Conservation (phyloP, 2,329 filamentous ascomycete species). For the Aspergillus bombycis region DNA sequence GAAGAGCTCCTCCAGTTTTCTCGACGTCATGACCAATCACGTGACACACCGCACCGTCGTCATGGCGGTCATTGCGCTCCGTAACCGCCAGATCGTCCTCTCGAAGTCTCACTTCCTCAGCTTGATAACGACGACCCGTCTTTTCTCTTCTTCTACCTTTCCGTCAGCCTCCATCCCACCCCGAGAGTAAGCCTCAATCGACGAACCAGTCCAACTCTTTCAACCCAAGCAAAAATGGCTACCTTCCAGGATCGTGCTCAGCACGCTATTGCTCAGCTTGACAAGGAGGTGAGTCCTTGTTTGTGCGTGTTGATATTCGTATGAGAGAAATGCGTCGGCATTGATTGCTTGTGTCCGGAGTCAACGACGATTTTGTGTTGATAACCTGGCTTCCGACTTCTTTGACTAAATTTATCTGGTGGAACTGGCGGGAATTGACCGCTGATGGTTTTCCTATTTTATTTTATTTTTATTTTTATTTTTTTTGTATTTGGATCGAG, state of each 20-base stretch:
- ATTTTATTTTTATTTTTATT: slow-evolving; percentile 14
- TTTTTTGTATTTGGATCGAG: not conserved
- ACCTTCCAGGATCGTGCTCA: slow-evolving; percentile 65
- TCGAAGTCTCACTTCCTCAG: slow-evolving; percentile 10
- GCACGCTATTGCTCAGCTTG: slow-evolving; percentile 67
- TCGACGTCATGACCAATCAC: slow-evolving; percentile 26
- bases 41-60: slow-evolving; percentile 21
- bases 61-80: slow-evolving; percentile 4
- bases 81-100: slow-evolving; percentile 24
- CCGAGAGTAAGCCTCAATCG: slow-evolving; percentile 7
- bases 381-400: not conserved
- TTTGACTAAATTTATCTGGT: not conserved
- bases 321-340: not conserved
- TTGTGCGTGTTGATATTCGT: slow-evolving; percentile 24
- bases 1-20: not conserved
- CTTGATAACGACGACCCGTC: slow-evolving; percentile 17
- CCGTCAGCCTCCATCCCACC: not conserved
- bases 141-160: slow-evolving; percentile 4
- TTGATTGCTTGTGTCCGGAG: not conserved
- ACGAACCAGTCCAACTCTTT: not conserved
- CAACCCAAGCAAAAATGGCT: slow-evolving; percentile 34
- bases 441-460: not conserved
- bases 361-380: not conserved
- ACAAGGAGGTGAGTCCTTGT: slow-evolving; percentile 63
- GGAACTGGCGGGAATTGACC: not conserved